Percentiles rank a stretch among this genome's conserved stretches.
These are phyloP conservation scores for Aureobasidium sp. DNA, from an alignment of 2,329 filamentous ascomycete genomes.

Conservation along the genomic window DNA sequence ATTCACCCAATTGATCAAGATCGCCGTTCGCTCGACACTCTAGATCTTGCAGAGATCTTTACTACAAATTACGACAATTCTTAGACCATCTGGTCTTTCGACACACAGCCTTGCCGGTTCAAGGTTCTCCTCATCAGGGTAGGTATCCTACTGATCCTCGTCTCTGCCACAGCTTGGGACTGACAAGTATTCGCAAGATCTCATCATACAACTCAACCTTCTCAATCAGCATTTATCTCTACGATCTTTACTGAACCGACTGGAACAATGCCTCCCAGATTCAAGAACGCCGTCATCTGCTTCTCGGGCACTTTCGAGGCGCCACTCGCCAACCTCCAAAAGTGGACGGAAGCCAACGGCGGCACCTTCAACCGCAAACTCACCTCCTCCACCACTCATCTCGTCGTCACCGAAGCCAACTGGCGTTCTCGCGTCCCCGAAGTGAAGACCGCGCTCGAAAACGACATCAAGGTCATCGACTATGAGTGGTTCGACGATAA, in stretches of 20 bases:
- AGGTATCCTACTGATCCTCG: too few species aligned
- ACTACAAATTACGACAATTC: too few species aligned
- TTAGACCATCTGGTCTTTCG: too few species aligned
- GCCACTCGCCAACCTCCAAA: constrained; percentile 37
- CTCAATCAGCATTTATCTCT: too few species aligned
- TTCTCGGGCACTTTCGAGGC: constrained; percentile 48
- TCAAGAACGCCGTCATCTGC: constrained; percentile 38
- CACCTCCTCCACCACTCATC: constrained; percentile 55
- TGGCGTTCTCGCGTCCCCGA: constrained; percentile 35
- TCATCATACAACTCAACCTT: too few species aligned
- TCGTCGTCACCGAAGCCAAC: constrained; percentile 57
- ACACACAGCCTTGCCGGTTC: too few species aligned
- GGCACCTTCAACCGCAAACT: constrained; percentile 49
- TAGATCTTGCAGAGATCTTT: too few species aligned
- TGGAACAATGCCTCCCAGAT: neutral
- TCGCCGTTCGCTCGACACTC: too few species aligned
- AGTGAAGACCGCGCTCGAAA: constrained; percentile 3
- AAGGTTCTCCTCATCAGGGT: too few species aligned
- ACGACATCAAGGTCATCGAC: constrained; percentile 28
- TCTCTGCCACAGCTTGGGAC: too few species aligned
- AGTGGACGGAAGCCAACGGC: constrained; percentile 57
- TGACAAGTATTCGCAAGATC: neutral
- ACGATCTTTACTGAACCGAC: too few species aligned
- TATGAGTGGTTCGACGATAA: constrained; percentile 43
- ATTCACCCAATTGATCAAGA: too few species aligned